A percentile compares a stretch with the other conserved stretches of the same genome.
These are phyloP conservation scores for Malus fusca DNA, from an alignment of 306 rosid species.

Conservation along the genomic window DNA sequence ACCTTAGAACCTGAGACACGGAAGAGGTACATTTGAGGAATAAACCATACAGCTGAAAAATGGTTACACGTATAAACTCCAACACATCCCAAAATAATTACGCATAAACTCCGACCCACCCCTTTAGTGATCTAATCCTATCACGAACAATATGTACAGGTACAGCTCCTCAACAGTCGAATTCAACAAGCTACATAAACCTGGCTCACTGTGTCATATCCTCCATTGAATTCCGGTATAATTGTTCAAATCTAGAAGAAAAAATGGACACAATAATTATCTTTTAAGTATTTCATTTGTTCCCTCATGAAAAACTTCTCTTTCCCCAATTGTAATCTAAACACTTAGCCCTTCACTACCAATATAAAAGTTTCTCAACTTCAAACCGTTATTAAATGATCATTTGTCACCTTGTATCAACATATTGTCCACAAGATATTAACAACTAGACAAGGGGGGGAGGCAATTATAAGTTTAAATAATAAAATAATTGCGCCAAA, in stretches of 20 bases:
- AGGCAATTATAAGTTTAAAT: not conserved
- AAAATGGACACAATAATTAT: not conserved
- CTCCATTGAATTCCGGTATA: not conserved
- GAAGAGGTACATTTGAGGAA: not conserved
- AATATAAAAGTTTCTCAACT: not conserved
- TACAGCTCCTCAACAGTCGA: not conserved
- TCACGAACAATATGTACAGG: not conserved
- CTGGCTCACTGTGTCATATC: not conserved
- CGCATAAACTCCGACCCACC: not conserved
- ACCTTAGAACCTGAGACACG: constrained; percentile 59
- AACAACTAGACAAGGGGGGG: not conserved
- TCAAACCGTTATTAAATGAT: not conserved
- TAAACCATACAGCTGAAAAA: not conserved
- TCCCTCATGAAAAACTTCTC: too few species aligned
- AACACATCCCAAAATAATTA: not conserved
- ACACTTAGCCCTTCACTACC: not conserved
- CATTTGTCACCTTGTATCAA: not conserved
- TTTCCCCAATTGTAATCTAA: too few species aligned
- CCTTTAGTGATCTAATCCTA: not conserved
- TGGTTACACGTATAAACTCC: too few species aligned
- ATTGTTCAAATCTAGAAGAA: not conserved
- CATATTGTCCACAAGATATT: not conserved
- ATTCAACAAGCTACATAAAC: not conserved
- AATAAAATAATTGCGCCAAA: not conserved
- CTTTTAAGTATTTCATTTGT: not conserved